These are phyloP conservation scores for Aspergillus caelatus DNA, from an alignment of 2,329 filamentous ascomycete species.

Conservation along the genomic window DNA sequence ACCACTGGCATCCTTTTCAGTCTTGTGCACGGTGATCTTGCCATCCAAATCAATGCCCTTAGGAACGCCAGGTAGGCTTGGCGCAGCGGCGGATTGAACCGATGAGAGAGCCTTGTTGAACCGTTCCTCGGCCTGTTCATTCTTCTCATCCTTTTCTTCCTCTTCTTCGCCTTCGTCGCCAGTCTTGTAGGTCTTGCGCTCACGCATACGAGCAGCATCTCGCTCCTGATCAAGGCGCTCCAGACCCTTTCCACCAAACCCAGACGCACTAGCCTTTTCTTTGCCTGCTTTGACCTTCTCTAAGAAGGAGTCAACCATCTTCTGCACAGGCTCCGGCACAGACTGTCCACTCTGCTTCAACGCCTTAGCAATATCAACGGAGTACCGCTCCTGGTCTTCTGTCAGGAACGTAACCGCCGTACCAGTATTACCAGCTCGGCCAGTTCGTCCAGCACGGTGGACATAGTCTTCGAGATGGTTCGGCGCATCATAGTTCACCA, in stretches of 20 bases:
- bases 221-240: conserved; percentile 90
- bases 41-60: conserved; percentile 65
- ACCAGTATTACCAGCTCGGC: conserved; percentile 89
- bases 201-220: conserved; percentile 80
- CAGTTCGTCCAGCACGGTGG: conserved; percentile 89
- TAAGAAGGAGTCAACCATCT: conserved; percentile 68
- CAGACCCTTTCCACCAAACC: conserved; percentile 93
- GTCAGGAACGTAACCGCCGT: conserved; percentile 94
- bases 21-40: conserved; percentile 73
- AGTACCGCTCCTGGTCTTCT: conserved; percentile 87
- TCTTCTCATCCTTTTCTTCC: conserved; percentile 68
- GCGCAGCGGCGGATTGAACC: conserved; percentile 65
- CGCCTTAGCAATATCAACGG: conserved; percentile 85
- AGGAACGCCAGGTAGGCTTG: conserved; percentile 48
- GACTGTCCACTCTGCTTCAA: conserved; percentile 87
- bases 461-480: conserved; percentile 97
- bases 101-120: conserved; percentile 64
- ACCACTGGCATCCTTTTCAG: conserved; percentile 57
- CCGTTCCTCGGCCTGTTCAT: conserved; percentile 63
- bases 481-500: conserved; percentile 92
- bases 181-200: conserved; percentile 86
- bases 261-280: conserved; percentile 78
- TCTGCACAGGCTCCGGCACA: conserved; percentile 70
- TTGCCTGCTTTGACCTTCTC: conserved; percentile 93
- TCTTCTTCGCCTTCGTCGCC: conserved; percentile 81